Conservation (phyloP, 2,329 filamentous ascomycete genomes). For the Aureobasidium pullulans region DNA sequence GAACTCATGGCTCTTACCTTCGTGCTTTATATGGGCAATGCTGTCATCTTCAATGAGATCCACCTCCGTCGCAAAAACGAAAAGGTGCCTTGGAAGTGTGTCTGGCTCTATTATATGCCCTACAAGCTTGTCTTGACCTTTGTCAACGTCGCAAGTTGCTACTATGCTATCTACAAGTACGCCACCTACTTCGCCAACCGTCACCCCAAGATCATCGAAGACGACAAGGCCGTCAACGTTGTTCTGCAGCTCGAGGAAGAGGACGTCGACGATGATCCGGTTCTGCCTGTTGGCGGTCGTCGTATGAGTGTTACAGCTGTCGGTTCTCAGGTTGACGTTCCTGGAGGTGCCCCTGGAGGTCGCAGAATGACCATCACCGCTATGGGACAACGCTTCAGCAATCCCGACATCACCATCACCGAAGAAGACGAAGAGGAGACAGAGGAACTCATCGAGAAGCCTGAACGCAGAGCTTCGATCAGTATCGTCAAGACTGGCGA, state of each 20-base stretch:
- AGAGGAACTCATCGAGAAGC: constrained; percentile 1
- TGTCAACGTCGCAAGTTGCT: constrained; percentile 35
- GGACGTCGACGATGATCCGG: not conserved
- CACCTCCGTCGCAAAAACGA: constrained; percentile 41
- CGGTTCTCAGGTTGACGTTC: constrained; percentile 13
- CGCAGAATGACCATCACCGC: constrained; percentile 16
- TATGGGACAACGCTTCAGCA: constrained; percentile 14
- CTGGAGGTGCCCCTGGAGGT: not conserved
- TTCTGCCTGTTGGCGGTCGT: constrained; percentile 11
- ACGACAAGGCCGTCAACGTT: constrained; percentile 32
- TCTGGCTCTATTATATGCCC: constrained; percentile 37
- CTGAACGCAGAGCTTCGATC: constrained; percentile 6
- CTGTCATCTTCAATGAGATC: constrained; percentile 42
- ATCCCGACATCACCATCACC: constrained; percentile 8
- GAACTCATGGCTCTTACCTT: constrained; percentile 30
- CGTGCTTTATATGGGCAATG: constrained; percentile 38
- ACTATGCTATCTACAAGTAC: constrained; percentile 31
- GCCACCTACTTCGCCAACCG: constrained; percentile 40
- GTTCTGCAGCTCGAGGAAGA: constrained; percentile 17
- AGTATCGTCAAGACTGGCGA: constrained; percentile 3
- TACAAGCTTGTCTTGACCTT: constrained; percentile 40
- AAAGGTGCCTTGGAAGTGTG: constrained; percentile 32
- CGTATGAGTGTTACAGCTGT: constrained; percentile 18
- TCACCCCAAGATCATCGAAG: constrained; percentile 43
- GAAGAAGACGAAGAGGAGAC: constrained; percentile 7